Evolutionary conservation across 2,329 filamentous ascomycete species (phyloP).

Genomic region (Venturia carpophila): DNA sequence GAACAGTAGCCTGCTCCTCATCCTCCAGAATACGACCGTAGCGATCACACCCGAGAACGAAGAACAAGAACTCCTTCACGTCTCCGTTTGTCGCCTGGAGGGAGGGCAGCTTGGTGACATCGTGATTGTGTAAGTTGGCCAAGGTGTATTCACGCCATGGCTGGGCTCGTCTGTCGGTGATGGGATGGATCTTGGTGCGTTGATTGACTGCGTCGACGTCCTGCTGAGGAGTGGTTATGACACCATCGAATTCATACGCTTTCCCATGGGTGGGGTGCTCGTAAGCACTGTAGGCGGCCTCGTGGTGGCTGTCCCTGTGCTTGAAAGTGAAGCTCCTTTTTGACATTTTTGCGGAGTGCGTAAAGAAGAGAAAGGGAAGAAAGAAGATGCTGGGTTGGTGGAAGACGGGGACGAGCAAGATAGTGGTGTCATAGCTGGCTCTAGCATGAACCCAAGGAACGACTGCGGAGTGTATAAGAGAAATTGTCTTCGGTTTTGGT

Average conservation of each 20-base stretch:
- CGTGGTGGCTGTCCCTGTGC: background rate
- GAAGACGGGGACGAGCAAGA: background rate
- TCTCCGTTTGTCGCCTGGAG: background rate
- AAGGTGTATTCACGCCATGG: background rate
- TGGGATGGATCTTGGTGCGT: background rate
- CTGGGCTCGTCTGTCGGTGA: background rate
- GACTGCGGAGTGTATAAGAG: background rate
- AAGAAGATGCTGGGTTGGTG: background rate
- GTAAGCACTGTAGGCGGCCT: background rate
- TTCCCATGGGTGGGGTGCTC: background rate
- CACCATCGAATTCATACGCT: background rate
- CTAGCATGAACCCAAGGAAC: background rate
- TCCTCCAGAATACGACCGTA: background rate
- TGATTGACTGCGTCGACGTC: background rate
- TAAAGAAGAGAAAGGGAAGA: background rate
- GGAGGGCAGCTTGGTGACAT: background rate
- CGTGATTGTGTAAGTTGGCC: constrained; percentile 2
- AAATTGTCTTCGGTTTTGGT: background rate
- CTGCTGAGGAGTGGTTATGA: background rate
- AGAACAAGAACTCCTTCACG: constrained; percentile 1
- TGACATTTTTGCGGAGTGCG: background rate
- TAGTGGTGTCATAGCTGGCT: background rate
- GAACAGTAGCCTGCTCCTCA: background rate
- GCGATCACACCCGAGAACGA: background rate
- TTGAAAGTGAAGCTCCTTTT: background rate